Conservation (phyloP, 2,329 filamentous ascomycete genomes). For the Penicillium sp. region DNA sequence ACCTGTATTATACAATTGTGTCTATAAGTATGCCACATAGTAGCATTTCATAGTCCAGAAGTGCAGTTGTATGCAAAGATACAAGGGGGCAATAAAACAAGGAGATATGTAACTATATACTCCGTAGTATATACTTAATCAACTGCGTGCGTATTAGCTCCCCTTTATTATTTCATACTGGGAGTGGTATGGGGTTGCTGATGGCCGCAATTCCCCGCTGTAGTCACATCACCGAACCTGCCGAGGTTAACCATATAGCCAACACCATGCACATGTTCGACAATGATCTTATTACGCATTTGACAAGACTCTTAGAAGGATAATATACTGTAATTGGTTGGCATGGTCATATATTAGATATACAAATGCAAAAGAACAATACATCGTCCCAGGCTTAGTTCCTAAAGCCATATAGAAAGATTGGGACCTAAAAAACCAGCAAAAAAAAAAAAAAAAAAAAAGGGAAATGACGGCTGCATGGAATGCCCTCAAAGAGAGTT, state of each 20-base stretch:
- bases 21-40: neutral
- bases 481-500: no score
- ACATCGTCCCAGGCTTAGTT: no score
- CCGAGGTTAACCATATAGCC: slow-evolving; percentile 33
- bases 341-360: neutral
- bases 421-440: neutral
- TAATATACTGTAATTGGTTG: no score
- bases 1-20: neutral
- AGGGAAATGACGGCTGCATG: no score
- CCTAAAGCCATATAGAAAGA: neutral
- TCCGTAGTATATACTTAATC: no score
- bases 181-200: no score
- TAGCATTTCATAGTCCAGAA: no score
- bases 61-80: no score
- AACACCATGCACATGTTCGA: neutral
- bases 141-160: neutral
- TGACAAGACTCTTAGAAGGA: neutral
- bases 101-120: no score
- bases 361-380: no score
- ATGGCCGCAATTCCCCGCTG: neutral
- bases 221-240: slow-evolving; percentile 24
- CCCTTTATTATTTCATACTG: neutral
- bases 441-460: no score
- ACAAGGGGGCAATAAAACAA: neutral
- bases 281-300: neutral